Evolutionary conservation across 345 rosid species (phyloP).

Genomic region (Ceriops zippeliana): DNA sequence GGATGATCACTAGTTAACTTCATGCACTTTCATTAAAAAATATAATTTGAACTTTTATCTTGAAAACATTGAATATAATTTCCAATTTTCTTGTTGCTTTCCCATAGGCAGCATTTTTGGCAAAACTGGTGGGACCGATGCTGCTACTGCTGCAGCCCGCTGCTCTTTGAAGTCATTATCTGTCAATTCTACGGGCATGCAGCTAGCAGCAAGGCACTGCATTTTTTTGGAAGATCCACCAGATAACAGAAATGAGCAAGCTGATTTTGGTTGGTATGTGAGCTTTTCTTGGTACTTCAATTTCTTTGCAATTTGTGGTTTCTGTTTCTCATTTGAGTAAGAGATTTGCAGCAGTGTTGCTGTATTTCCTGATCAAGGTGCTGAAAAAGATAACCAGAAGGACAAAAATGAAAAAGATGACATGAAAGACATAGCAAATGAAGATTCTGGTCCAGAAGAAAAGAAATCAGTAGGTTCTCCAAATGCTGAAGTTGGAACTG

Average conservation of each 20-base stretch:
- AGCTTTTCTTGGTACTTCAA: conserved; percentile 2
- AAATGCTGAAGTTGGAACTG: conserved; percentile 32
- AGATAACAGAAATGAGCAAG: conserved; percentile 47
- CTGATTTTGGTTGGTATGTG: conserved; percentile 52
- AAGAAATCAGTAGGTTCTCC: conserved; percentile 33
- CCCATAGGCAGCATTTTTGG: conserved; percentile 72
- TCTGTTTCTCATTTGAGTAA: conserved; percentile 29
- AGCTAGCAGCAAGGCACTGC: conserved; percentile 82
- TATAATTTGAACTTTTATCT: background rate
- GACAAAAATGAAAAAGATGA: conserved; percentile 34
- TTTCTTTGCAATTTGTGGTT: conserved; percentile 17
- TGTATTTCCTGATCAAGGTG: conserved; percentile 34
- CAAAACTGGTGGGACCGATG: conserved; percentile 57
- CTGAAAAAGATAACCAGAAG: conserved; percentile 37
- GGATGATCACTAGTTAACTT: too few species aligned
- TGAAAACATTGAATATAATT: background rate
- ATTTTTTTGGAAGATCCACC: conserved; percentile 90
- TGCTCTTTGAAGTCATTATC: conserved; percentile 61
- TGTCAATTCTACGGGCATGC: conserved; percentile 52
- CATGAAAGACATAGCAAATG: conserved; percentile 31
- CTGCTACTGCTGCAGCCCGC: conserved; percentile 68
- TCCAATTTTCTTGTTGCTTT: conserved; percentile 6
- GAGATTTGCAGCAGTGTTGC: conserved; percentile 39
- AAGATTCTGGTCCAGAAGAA: conserved; percentile 45
- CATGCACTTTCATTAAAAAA: background rate